Evolutionary conservation across 2,329 filamentous ascomycete species (phyloP), one percentile per base, ranked within the genome.

Genomic region (Sordariomycetes sp.): DNA sequence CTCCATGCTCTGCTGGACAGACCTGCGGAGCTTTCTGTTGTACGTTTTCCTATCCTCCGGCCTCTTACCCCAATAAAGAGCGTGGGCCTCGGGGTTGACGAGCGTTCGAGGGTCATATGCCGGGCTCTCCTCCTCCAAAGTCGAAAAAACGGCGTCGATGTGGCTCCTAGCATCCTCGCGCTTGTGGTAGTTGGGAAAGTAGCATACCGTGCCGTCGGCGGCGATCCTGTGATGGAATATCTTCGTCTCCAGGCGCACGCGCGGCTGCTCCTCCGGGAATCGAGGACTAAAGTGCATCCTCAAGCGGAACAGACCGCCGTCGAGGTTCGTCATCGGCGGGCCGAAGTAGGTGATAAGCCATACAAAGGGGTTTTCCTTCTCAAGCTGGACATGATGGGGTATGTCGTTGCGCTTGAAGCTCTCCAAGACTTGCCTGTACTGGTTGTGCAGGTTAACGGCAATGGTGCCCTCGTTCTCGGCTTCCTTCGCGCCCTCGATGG

Each of bases 261-360:
- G 85, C 25, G 93, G 94, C 65, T 96, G 90, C 64, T 95, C 89
- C 48, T 89, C 83, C 0, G 94, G 94, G 66, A 97, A 97, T 6
- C 84, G 82, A 6, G 90, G 86, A 65, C 90, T 96, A 65, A 97
- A 86, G 65, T 78, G 79, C 58, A 97, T 78, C 65, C 80, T 87
- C 69, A 97, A 87, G 61, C 83, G 83, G 74, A 97, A 93, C 61
- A 97, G 81, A 1, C 93, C 91, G 18, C 92, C 93, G 65, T 97
- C 93, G 1, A 97, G 81, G 64, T 96, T 91, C 6, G 91, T 96
- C 87, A 94, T 95, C 0, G 91, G 90, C 58, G 87, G 83, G 28
- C 94, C 94, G 68, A 97, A 95, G 69, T 96, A 92, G 1, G 90
- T 94, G 60, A 97, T 70, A 22, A 80, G 72, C 94, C 94, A 97